Evolutionary conservation across 2,329 filamentous ascomycete genomes (phyloP), one percentile per base, ranked within the genome.

Genomic region (Berkeleyomyces rouxiae): DNA sequence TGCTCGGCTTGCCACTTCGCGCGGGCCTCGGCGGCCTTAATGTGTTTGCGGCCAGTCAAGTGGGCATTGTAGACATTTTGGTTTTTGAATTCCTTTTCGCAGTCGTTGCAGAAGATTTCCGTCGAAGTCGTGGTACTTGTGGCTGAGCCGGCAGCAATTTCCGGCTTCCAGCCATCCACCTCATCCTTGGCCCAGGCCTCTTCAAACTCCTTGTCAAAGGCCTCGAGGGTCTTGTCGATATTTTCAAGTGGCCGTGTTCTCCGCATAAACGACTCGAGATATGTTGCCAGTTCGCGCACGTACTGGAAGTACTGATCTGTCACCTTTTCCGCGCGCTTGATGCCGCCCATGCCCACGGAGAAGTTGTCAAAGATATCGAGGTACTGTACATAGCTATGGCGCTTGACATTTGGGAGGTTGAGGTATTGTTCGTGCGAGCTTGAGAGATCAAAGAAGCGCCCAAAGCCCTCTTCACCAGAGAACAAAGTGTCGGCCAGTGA

Each of bases 231-330:
- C 71, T 86, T 88, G 66, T 91, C 85, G 5, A 93, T 76, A 68
- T 96, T 87, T 72, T 97, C 90, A 37, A 99, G 75, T 0, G 93
- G 95, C 59, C 87, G 82, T 0, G 86, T 95, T 66, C 88, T 82
- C 68, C 86, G 83, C 77, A 96, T 86, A 68, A 97, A 97, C 16
- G 81, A 82, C 72, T 97, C 91, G 6, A 99, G 79, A 69, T 99
- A 97, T 23, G 81, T 78, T 62, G 87, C 85, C 64, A 99, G 76
- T 44, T 86, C 82, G 49, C 86, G 86, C 9, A 96, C 82, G 70
- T 99, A 99, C 66, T 82, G 82, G 74, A 97, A 95, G 73, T 97
- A 99, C 68, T 86, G 83, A 68, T 97, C 91, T 0, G 88, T 96
- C 73, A 95, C 76, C 76, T 97, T 99, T 70, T 96, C 88, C 39